These are phyloP conservation scores for Trypanosoma rangeli DNA, from an alignment of 208 protist species.

Conservation along the genomic window DNA sequence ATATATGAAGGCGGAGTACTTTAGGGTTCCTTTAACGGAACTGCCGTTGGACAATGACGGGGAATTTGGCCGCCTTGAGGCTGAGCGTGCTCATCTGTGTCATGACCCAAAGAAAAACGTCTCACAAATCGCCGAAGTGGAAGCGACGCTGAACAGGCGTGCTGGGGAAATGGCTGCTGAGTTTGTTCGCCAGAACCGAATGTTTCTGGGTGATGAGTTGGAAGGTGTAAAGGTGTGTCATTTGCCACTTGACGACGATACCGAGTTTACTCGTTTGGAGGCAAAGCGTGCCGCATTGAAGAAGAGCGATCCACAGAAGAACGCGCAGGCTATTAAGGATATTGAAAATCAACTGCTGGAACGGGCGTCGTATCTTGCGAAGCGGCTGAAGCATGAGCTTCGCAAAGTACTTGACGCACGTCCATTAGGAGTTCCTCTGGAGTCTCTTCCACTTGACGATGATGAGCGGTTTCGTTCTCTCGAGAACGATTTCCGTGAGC, in stretches of 20 bases:
- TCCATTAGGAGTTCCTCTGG: conserved; percentile 65
- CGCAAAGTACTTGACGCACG: conserved; percentile 64
- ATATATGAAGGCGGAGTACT: too few species aligned
- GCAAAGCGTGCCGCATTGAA: conserved; percentile 55
- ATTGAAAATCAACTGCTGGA: conserved; percentile 59
- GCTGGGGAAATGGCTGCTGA: conserved; percentile 55
- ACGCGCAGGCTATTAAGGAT: conserved; percentile 25
- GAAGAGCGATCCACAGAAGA: conserved; percentile 49
- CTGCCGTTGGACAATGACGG: conserved; percentile 47
- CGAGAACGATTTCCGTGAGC: conserved; percentile 53
- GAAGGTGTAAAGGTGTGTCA: conserved; percentile 58
- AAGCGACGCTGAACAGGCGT: conserved; percentile 51
- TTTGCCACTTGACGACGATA: conserved; percentile 66
- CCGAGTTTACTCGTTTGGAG: conserved; percentile 62
- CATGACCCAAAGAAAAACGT: conserved; percentile 43
- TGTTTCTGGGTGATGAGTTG: conserved; percentile 57
- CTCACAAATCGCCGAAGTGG: conserved; percentile 40
- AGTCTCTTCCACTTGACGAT: conserved; percentile 64
- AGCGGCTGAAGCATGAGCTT: conserved; percentile 32
- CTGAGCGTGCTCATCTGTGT: conserved; percentile 50
- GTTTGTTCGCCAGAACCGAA: conserved; percentile 53
- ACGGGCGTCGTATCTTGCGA: conserved; percentile 54
- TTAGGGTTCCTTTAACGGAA: conserved; percentile 37
- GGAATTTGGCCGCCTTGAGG: conserved; percentile 47
- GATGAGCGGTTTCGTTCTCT: conserved; percentile 48